Percentiles rank a stretch among this genome's conserved stretches.
Conservation (phyloP, 805 yeast species). For the Lipomyces japonicus region DNA sequence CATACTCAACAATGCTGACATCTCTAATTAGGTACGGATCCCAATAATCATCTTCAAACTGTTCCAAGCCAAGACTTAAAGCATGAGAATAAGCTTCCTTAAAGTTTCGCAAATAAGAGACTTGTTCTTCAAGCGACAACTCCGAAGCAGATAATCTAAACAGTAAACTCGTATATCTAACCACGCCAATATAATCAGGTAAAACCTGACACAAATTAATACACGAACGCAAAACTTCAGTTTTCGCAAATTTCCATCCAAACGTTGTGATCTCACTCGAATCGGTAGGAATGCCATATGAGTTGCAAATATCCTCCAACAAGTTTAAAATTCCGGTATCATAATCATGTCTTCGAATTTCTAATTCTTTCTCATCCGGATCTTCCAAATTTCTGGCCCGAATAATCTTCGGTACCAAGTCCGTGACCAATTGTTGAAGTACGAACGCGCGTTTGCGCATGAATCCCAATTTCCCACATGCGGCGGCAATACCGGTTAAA, state of each 20-base stretch:
- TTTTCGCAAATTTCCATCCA: conserved; percentile 57
- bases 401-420: conserved; percentile 34
- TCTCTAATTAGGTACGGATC: conserved; percentile 64
- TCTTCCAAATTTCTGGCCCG: conserved; percentile 23
- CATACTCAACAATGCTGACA: conserved; percentile 38
- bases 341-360: conserved; percentile 4
- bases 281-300: conserved; percentile 48
- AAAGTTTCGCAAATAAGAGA: conserved; percentile 12
- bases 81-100: conserved; percentile 14
- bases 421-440: conserved; percentile 58
- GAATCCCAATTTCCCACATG: conserved; percentile 60
- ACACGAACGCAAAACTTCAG: conserved; percentile 52
- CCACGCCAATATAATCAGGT: conserved; percentile 44
- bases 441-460: conserved; percentile 66
- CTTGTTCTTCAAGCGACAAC: conserved; percentile 21
- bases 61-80: conserved; percentile 20
- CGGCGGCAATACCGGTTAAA: conserved; percentile 60
- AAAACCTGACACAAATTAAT: conserved; percentile 52
- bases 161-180: conserved; percentile 29
- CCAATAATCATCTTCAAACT: conserved; percentile 51
- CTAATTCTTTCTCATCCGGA: conserved; percentile 1
- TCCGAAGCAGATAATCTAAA: conserved; percentile 15
- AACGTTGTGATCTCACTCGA: conserved; percentile 20
- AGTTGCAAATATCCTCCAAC: conserved; percentile 48
- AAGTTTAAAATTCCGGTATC: conserved; percentile 42